A percentile compares a stretch with the other conserved stretches of the same genome.
Evolutionary conservation across 805 yeast genomes (phyloP).

Genomic region (Scheffersomyces amazonensis): DNA sequence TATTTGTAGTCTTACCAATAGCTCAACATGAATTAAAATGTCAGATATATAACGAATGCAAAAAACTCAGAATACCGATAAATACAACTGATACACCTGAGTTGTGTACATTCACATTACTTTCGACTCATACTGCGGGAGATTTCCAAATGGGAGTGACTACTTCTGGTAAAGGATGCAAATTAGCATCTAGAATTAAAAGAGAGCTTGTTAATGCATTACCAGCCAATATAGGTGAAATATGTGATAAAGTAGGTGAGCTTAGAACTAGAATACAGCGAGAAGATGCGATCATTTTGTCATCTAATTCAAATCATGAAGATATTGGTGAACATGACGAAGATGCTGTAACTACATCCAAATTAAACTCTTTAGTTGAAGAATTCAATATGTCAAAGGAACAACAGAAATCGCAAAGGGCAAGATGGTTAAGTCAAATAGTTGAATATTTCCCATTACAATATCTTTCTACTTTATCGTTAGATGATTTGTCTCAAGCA

Average conservation of each 20-base stretch:
- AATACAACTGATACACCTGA: conserved; percentile 75
- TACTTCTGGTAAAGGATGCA: conserved; percentile 88
- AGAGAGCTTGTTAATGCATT: conserved; percentile 65
- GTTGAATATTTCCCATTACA: conserved; percentile 86
- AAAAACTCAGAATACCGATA: conserved; percentile 69
- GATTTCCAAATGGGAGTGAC: conserved; percentile 79
- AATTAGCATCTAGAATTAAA: conserved; percentile 74
- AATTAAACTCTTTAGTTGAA: conserved; percentile 58
- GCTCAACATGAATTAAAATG: conserved; percentile 25
- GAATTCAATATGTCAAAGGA: conserved; percentile 56
- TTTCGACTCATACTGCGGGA: conserved; percentile 71
- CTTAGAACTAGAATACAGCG: conserved; percentile 55
- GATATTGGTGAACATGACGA: conserved; percentile 60
- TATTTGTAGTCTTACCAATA: conserved; percentile 56
- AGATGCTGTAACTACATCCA: conserved; percentile 60
- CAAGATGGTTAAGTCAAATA: conserved; percentile 84
- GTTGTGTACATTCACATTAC: conserved; percentile 69
- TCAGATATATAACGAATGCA: conserved; percentile 50
- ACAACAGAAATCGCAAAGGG: conserved; percentile 53
- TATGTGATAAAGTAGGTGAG: conserved; percentile 67
- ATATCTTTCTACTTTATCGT: conserved; percentile 55
- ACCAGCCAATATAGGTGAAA: conserved; percentile 67
- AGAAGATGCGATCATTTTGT: conserved; percentile 42
- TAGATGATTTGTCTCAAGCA: conserved; percentile 53
- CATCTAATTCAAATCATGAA: no score